A percentile compares a stretch with the other conserved stretches of the same genome.
Evolutionary conservation across 495 filamentous ascomycete species (phyloP).

Genomic region (Glonium stellatum): DNA sequence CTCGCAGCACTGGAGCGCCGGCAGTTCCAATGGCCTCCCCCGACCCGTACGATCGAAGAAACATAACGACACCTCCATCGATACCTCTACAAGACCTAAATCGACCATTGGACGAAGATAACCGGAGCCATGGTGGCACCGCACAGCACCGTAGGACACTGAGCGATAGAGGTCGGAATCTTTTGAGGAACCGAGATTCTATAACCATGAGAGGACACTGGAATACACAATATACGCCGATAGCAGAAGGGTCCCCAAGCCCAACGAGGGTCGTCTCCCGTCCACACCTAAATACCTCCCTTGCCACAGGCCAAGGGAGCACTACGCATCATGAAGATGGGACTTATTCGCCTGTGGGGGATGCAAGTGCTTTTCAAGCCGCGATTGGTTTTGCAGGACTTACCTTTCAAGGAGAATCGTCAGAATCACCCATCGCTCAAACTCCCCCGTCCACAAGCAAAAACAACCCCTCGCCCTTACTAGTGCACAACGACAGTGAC

Average conservation of each 20-base stretch:
- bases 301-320: slow-evolving; percentile 13
- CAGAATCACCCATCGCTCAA: slow-evolving; percentile 11
- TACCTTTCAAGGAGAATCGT: slow-evolving; percentile 42
- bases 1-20: slow-evolving; percentile 13
- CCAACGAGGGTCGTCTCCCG: slow-evolving; percentile 27
- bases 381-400: slow-evolving; percentile 54
- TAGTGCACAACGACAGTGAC: slow-evolving; percentile 28
- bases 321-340: slow-evolving; percentile 40
- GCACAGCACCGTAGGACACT: slow-evolving; percentile 34
- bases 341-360: slow-evolving; percentile 41
- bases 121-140: slow-evolving; percentile 26
- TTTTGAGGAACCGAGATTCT: slow-evolving; percentile 26
- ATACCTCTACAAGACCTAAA: slow-evolving; percentile 82
- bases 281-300: slow-evolving; percentile 15
- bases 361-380: slow-evolving; percentile 48
- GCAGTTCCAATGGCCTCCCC: slow-evolving; percentile 52
- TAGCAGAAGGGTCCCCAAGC: slow-evolving; percentile 49
- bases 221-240: slow-evolving; percentile 42
- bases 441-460: slow-evolving; percentile 28
- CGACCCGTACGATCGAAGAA: slow-evolving; percentile 44
- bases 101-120: slow-evolving; percentile 46
- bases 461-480: slow-evolving; percentile 18
- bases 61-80: slow-evolving; percentile 52
- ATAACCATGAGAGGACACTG: slow-evolving; percentile 25
- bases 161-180: slow-evolving; percentile 34